Conservation (phyloP, 257 asterid genomes). For the Salvia hispanica region DNA sequence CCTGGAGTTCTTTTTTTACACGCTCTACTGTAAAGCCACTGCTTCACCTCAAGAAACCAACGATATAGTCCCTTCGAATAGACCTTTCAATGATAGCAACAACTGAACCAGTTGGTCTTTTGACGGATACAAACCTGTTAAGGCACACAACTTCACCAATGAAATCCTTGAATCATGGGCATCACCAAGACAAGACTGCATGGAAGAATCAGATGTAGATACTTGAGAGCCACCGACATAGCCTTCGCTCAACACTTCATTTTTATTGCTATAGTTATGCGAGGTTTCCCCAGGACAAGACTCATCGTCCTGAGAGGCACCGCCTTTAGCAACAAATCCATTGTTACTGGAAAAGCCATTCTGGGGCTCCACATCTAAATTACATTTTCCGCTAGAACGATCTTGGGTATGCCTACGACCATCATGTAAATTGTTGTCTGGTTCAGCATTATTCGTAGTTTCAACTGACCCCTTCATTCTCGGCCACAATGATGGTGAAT, state of each 20-base stretch:
- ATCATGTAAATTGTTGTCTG: slow-evolving; percentile 40
- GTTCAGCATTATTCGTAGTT: slow-evolving; percentile 30
- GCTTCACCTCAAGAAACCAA: slow-evolving; percentile 75
- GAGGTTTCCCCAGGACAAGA: slow-evolving; percentile 37
- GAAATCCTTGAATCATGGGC: slow-evolving; percentile 38
- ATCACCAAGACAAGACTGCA: slow-evolving; percentile 13
- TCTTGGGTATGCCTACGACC: slow-evolving; percentile 31
- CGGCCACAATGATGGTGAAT: slow-evolving; percentile 66
- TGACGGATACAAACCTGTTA: slow-evolving; percentile 52
- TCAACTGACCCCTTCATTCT: slow-evolving; percentile 54
- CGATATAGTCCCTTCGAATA: slow-evolving; percentile 54
- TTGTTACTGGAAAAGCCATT: slow-evolving; percentile 29
- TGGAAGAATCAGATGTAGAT: slow-evolving; percentile 31
- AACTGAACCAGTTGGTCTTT: slow-evolving; percentile 88
- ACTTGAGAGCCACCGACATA: slow-evolving; percentile 30
- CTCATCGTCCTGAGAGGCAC: slow-evolving; percentile 26
- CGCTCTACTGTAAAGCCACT: slow-evolving; percentile 57
- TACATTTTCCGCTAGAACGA: slow-evolving; percentile 48
- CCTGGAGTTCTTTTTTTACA: slow-evolving; percentile 50
- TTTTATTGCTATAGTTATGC: slow-evolving; percentile 17
- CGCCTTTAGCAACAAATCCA: slow-evolving; percentile 24
- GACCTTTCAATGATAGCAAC: slow-evolving; percentile 72
- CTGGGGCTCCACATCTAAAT: slow-evolving; percentile 36
- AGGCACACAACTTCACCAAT: slow-evolving; percentile 50
- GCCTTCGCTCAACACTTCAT: slow-evolving; percentile 35